Evolutionary conservation across 1,284 basidiomycete genomes (phyloP).

Genomic region (Ustilago xerochloae): DNA sequence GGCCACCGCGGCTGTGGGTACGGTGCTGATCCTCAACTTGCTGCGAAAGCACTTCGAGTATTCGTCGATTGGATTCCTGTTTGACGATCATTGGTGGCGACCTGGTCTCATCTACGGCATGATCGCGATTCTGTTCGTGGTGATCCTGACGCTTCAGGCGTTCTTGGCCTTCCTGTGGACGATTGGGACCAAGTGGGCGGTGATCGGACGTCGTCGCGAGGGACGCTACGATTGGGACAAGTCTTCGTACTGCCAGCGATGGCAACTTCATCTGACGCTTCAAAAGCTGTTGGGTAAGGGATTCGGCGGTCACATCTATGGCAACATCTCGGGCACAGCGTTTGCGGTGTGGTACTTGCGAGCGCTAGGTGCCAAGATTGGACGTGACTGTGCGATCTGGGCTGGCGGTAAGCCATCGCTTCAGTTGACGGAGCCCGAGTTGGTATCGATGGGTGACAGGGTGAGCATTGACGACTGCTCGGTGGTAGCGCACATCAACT

Average conservation of each 20-base stretch:
- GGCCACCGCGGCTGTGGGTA: conserved; percentile 64
- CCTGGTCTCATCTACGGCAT: conserved; percentile 63
- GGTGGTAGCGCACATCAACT: conserved; percentile 68
- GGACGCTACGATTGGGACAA: conserved; percentile 69
- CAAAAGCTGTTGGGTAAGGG: conserved; percentile 63
- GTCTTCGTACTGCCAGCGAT: conserved; percentile 68
- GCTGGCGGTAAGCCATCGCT: conserved; percentile 67
- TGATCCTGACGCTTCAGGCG: conserved; percentile 61
- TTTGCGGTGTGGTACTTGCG: conserved; percentile 67
- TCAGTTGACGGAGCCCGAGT: conserved; percentile 67
- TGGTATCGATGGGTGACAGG: conserved; percentile 66
- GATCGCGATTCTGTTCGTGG: conserved; percentile 62
- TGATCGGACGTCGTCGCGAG: conserved; percentile 66
- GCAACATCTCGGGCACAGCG: conserved; percentile 60
- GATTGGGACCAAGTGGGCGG: conserved; percentile 64
- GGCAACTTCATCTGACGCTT: conserved; percentile 66
- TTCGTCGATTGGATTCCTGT: conserved; percentile 46
- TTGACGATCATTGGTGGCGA: conserved; percentile 67
- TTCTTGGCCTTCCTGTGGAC: conserved; percentile 63
- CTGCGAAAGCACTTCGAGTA: conserved; percentile 55
- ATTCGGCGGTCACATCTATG: conserved; percentile 65
- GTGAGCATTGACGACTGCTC: conserved; percentile 67
- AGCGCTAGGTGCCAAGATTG: conserved; percentile 63
- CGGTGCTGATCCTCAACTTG: conserved; percentile 62
- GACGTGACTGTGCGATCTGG: conserved; percentile 66